Base-by-base conservation (phyloP, 805 yeast genomes). In the Candida namnaoensis region DNA sequence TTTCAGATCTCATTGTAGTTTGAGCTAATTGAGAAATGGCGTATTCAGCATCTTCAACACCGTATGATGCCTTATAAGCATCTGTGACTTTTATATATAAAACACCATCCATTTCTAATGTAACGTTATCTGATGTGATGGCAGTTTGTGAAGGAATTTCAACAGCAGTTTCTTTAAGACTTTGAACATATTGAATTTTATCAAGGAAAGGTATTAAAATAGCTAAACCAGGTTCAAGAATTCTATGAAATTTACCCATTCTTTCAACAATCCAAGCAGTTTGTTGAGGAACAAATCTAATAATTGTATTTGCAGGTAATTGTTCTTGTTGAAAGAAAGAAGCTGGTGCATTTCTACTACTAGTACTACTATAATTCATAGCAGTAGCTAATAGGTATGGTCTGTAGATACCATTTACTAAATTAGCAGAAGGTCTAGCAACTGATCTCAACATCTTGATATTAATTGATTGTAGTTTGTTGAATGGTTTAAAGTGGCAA, bases 211-310 rank as follows among this genome's bases (percentile, higher is more conserved):
- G 95, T 9, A 83, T 45, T 50, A 86, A 62, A 27, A 86, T 58
- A 2, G 93, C 88, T 33, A 85, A 65, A 12, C 95, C 95, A 0
- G 95, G 95, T 34, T 77, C 72, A 45, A 87, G 68, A 23, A 78
- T 73, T 40, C 77, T 47, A 57, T 79, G 72, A 66, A 84, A 86
- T 57, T 82, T 82, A 30, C 95, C 95, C 95, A 86, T 86, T 47
- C 95, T 69, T 61, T 86, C 95, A 15, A 86, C 95, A 15, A 86
- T 77, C 88, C 93, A 86, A 3, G 95, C 95, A 19, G 86, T 81
- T 61, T 86, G 95, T 58, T 87, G 95, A 2, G 95, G 95, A 13
- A 86, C 95, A 58, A 86, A 86, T 51, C 85, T 68, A 34, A 84
- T 61, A 5, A 83, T 60, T 2, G 93, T 84, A 60, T 84, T 84